Conservation (phyloP, 2,329 filamentous ascomycete species). For the Parascedosporium putredinis region DNA sequence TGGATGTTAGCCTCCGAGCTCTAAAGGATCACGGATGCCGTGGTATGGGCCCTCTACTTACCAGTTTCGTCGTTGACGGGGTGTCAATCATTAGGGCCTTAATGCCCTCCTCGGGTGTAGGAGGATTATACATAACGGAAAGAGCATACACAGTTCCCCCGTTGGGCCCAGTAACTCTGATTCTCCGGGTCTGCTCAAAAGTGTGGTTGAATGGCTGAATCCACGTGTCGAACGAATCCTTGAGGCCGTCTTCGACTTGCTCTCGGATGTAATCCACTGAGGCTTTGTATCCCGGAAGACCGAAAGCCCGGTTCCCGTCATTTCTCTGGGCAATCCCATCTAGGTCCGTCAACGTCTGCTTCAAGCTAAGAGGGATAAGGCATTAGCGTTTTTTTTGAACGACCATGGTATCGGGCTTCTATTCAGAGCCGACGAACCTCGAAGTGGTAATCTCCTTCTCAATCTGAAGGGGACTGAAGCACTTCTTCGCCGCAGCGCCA, state of each 20-base stretch:
- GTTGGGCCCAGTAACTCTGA: constrained; percentile 33
- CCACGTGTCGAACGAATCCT: constrained; percentile 30
- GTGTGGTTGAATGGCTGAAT: constrained; percentile 36
- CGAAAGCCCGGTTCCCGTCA: constrained; percentile 50
- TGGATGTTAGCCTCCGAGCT: neutral
- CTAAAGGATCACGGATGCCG: no score
- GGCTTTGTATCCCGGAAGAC: constrained; percentile 46
- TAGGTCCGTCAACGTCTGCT: constrained; percentile 42
- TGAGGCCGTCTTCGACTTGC: constrained; percentile 27
- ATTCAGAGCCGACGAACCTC: constrained; percentile 20
- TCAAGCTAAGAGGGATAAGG: constrained; percentile 27
- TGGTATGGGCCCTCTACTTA: constrained; percentile 8
- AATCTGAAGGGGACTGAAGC: constrained; percentile 26
- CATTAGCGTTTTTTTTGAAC: no score
- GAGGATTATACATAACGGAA: constrained; percentile 34
- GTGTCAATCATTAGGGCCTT: constrained; percentile 26
- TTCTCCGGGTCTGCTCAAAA: constrained; percentile 30
- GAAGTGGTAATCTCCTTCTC: constrained; percentile 27
- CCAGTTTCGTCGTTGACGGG: constrained; percentile 23
- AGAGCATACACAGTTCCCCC: constrained; percentile 32
- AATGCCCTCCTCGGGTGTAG: constrained; percentile 27
- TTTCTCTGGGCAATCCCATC: constrained; percentile 43
- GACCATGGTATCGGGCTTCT: neutral
- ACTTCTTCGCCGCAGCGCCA: constrained; percentile 1
- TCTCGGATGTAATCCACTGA: constrained; percentile 47